Evolutionary conservation across 352 stramenopile genomes (phyloP).

Genomic region (Phytophthora fragariae): DNA sequence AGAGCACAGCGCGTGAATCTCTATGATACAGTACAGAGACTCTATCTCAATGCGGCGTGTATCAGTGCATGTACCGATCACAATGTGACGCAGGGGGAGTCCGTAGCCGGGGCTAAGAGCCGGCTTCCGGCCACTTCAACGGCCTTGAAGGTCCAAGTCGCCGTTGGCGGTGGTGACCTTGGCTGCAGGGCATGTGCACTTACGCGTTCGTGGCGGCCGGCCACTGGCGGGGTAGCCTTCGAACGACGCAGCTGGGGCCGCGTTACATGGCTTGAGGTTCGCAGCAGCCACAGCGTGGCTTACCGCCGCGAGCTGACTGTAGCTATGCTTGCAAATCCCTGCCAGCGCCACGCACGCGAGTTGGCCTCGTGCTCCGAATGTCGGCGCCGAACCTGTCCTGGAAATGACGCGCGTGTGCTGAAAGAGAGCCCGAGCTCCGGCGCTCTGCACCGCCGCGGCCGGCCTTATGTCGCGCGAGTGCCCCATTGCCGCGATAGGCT

Average conservation of each 20-base stretch:
- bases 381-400: constrained; percentile 14
- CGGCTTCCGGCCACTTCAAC: constrained; percentile 27
- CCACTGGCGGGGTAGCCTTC: background rate
- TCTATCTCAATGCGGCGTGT: constrained; percentile 13
- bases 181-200: background rate
- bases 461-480: constrained; percentile 36
- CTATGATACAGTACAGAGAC: background rate
- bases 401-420: constrained; percentile 9
- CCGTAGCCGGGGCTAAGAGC: constrained; percentile 26
- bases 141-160: background rate
- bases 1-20: constrained; percentile 9
- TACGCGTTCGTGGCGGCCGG: background rate
- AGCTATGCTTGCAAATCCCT: constrained; percentile 1
- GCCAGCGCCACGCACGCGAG: constrained; percentile 21
- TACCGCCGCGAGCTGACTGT: background rate
- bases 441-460: constrained; percentile 18
- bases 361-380: constrained; percentile 23
- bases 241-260: background rate
- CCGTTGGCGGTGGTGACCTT: too few relatives aligned
- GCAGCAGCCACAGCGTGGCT: too few relatives aligned
- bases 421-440: constrained; percentile 20
- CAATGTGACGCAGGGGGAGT: constrained; percentile 31
- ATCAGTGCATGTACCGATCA: constrained; percentile 22
- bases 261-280: too few relatives aligned
- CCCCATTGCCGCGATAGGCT: constrained; percentile 41